A percentile compares a stretch with the other conserved stretches of the same genome.
These are phyloP conservation scores for Mercurialis annua DNA, from an alignment of 345 rosid genomes.

Conservation along the genomic window DNA sequence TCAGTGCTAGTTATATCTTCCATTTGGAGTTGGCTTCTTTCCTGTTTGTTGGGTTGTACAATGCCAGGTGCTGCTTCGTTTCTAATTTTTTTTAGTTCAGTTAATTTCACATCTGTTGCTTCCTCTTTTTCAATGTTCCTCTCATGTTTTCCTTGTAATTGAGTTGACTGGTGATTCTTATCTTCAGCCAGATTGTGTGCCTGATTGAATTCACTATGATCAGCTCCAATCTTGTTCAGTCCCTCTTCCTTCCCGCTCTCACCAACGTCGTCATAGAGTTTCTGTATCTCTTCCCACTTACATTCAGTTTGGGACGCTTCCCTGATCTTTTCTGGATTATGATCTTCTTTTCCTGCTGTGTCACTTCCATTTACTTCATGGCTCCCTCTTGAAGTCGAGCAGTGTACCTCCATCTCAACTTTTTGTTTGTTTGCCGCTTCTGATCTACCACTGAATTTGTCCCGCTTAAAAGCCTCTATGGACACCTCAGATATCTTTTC, in stretches of 20 bases:
- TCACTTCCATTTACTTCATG: conserved; percentile 36
- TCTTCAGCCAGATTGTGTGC: conserved; percentile 20
- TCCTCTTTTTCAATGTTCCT: conserved; percentile 25
- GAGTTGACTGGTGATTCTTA: conserved; percentile 25
- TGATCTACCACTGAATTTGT: conserved; percentile 23
- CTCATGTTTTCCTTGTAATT: conserved; percentile 27
- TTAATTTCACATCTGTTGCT: conserved; percentile 22
- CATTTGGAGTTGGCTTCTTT: conserved; percentile 12
- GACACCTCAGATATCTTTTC: conserved; percentile 27
- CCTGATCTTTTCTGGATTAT: conserved; percentile 16
- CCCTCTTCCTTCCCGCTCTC: conserved; percentile 16
- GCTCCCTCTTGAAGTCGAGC: conserved; percentile 25
- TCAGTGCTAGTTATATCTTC: conserved; percentile 26
- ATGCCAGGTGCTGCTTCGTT: conserved; percentile 28
- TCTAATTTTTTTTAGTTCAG: conserved; percentile 25
- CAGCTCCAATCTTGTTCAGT: conserved; percentile 16
- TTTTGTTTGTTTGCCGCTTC: conserved; percentile 34
- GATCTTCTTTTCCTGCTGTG: conserved; percentile 32
- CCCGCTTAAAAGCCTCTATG: conserved; percentile 24
- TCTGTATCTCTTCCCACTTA: conserved; percentile 17
- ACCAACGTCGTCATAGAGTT: background rate
- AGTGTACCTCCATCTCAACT: conserved; percentile 34
- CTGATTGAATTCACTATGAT: conserved; percentile 16
- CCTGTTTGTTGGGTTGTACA: conserved; percentile 19
- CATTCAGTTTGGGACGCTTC: conserved; percentile 18